These are phyloP conservation scores for Fraxinus baroniana DNA, from an alignment of 305 asterid species.

Conservation along the genomic window DNA sequence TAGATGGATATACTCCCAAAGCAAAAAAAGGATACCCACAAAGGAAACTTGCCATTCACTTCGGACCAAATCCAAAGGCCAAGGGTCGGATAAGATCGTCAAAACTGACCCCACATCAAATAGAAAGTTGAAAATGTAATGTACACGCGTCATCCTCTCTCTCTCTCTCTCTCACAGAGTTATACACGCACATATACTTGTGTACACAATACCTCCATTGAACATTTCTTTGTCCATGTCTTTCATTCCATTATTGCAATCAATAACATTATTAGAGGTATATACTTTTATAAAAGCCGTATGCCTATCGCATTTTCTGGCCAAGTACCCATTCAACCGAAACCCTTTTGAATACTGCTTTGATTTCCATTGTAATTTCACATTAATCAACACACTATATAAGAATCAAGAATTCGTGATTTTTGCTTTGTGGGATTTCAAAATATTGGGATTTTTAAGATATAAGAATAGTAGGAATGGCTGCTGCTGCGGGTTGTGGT, in stretches of 20 bases:
- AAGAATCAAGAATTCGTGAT: neutral
- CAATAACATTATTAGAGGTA: neutral
- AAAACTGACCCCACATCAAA: constrained; percentile 17
- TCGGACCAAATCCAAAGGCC: constrained; percentile 21
- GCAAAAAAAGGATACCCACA: neutral
- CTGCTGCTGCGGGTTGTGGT: constrained; percentile 49
- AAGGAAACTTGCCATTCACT: neutral
- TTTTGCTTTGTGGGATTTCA: constrained; percentile 23
- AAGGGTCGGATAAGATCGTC: constrained; percentile 30
- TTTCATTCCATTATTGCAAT: constrained; percentile 21
- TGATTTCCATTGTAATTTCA: constrained; percentile 7
- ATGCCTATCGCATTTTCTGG: constrained; percentile 11
- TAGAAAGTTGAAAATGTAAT: neutral
- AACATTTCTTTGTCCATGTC: neutral
- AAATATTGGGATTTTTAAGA: neutral
- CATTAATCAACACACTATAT: neutral
- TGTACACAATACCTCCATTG: neutral
- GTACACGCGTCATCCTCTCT: constrained; percentile 19
- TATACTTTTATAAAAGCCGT: neutral
- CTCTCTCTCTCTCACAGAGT: neutral
- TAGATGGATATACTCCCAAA: constrained; percentile 9
- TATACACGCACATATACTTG: neutral
- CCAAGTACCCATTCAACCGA: neutral
- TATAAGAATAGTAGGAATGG: constrained; percentile 30
- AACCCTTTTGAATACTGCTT: constrained; percentile 17